A percentile compares a stretch with the other conserved stretches of the same genome.
Conservation (phyloP, 169 alveolate genomes). For the Miamiensis avidus region DNA sequence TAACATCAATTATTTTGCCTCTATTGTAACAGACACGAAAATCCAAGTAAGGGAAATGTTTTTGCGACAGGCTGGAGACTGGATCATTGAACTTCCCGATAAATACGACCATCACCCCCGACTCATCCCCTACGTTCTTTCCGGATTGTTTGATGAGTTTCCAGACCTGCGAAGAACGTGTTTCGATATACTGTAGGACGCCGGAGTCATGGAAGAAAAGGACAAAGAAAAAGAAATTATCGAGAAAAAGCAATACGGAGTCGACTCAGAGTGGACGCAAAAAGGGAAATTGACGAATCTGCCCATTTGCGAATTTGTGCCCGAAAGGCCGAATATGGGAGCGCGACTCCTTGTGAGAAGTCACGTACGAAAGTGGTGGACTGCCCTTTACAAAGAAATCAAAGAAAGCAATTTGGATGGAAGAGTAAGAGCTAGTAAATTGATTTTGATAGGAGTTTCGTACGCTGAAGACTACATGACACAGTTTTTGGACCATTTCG, state of each 20-base stretch:
- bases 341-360: constrained; percentile 81
- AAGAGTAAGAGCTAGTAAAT: constrained; percentile 71
- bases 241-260: constrained; percentile 85
- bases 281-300: constrained; percentile 64
- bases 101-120: constrained; percentile 89
- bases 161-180: constrained; percentile 75
- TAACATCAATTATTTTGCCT: constrained; percentile 89
- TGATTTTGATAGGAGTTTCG: constrained; percentile 59
- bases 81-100: constrained; percentile 85
- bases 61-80: constrained; percentile 77
- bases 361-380: constrained; percentile 82
- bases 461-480: constrained; percentile 82
- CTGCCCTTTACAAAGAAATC: constrained; percentile 73
- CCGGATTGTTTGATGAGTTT: constrained; percentile 87
- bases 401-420: constrained; percentile 69
- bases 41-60: constrained; percentile 79
- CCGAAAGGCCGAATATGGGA: constrained; percentile 88
- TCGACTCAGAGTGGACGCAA: constrained; percentile 86
- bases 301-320: constrained; percentile 74
- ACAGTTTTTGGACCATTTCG: constrained; percentile 72
- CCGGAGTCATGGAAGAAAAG: constrained; percentile 88
- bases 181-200: constrained; percentile 79
- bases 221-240: constrained; percentile 87
- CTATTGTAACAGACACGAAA: constrained; percentile 83
- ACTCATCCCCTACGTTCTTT: constrained; percentile 85